These are phyloP conservation scores for Yamadazyma diospyri DNA, from an alignment of 1,139 yeast species.

Conservation along the genomic window DNA sequence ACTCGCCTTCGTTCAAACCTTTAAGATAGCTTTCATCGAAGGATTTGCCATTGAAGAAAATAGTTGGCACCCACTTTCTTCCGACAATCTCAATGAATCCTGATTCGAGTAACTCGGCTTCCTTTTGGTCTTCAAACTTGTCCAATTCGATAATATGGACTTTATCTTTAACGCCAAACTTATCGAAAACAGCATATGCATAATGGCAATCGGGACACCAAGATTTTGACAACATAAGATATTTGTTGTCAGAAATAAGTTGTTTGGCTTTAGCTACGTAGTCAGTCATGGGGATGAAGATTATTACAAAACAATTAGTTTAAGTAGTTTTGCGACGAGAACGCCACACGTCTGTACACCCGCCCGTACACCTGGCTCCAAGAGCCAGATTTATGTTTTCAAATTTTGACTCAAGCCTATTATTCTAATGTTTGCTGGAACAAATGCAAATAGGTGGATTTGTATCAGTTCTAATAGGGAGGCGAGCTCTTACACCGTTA, in stretches of 20 bases:
- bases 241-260: slow-evolving; percentile 43
- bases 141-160: slow-evolving; percentile 60
- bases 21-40: slow-evolving; percentile 58
- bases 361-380: no score
- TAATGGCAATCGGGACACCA: slow-evolving; percentile 82
- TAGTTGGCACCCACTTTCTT: slow-evolving; percentile 69
- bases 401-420: no score
- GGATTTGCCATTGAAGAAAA: slow-evolving; percentile 59
- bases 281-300: slow-evolving; percentile 2
- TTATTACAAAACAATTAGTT: not conserved
- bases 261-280: slow-evolving; percentile 29
- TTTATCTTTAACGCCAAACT: slow-evolving; percentile 46
- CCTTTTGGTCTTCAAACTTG: slow-evolving; percentile 44
- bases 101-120: slow-evolving; percentile 53
- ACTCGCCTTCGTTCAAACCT: slow-evolving; percentile 39
- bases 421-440: no score
- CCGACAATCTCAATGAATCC: slow-evolving; percentile 62
- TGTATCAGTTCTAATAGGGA: no score
- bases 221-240: slow-evolving; percentile 59
- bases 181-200: slow-evolving; percentile 51
- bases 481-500: no score
- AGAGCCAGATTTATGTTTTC: no score
- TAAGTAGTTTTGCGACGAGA: no score
- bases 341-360: no score
- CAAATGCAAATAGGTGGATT: no score